phyloP scores from a whole-genome alignment of 306 rosid species.

The Quillaja saponaria region DNA sequence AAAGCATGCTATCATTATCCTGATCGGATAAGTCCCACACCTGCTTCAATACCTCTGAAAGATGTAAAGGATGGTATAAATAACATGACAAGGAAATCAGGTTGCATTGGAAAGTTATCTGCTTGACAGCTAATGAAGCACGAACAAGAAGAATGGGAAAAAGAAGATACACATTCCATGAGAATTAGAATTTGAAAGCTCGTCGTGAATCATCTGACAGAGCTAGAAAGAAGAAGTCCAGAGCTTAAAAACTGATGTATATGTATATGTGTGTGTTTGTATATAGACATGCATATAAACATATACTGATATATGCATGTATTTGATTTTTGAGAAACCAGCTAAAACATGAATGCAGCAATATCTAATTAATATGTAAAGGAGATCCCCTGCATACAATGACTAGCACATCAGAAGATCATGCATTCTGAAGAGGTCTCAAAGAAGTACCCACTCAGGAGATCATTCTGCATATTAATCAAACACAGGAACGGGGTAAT shows the following conservation, averaged over 20 bases:
- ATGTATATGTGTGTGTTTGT: no score
- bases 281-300: no score
- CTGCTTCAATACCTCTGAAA: slow-evolving; percentile 93
- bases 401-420: neutral
- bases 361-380: neutral
- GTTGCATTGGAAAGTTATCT: slow-evolving; percentile 20
- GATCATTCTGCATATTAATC: neutral
- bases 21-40: slow-evolving; percentile 99
- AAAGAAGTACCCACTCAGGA: neutral
- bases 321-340: neutral
- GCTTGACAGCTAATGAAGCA: neutral
- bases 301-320: no score
- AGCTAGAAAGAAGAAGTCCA: neutral
- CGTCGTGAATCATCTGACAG: no score
- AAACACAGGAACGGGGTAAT: neutral
- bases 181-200: neutral
- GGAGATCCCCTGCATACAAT: slow-evolving; percentile 4
- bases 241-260: neutral
- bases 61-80: slow-evolving; percentile 51
- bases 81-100: slow-evolving; percentile 31
- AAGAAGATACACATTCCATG: neutral
- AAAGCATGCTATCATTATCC: slow-evolving; percentile 98
- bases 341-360: neutral
- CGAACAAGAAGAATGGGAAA: neutral
- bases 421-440: neutral